Evolutionary conservation across 2,329 filamentous ascomycete species (phyloP), one percentile per base, ranked within the genome.

Genomic region (Chrysosporium queenslandicum): DNA sequence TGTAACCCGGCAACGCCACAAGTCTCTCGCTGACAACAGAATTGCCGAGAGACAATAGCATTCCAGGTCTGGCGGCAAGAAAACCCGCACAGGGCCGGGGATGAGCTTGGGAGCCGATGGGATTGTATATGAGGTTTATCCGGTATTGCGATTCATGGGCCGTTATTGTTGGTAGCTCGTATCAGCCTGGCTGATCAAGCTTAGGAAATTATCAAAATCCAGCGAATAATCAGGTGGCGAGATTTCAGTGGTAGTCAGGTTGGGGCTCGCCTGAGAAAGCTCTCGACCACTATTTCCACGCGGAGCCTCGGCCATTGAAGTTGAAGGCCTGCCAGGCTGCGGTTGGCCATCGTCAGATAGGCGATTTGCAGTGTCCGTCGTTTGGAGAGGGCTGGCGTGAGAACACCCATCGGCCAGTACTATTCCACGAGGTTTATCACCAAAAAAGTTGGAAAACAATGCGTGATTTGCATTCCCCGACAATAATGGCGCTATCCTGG

Each of bases 181-280:
- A 20, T 53, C 49, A 18, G 27, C 43, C 45, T 53, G 50, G 21
- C 34, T 37, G 23, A 53, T 34, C 21, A 47, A 25, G 16, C 34
- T 47, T 9, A 53, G 27, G 23, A 53, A 53, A 34, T 46, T 47
- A 47, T 53, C 50, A 30, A 53, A 53, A 32, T 53, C 50, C 3
- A 53, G 37, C 16, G 50, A 53, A 12, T 53, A 53, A 47, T 53
- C 50, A 29, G 50, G 50, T n/a, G 50, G 50, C 7, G 50, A 53
- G 9, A 53, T 53, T 21, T 46, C 42, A 9, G 42, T 47, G 7
- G 36, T 32, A 37, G 7, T 36, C 39, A 51, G 18, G 11, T 21
- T 21, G 25, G 49, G 49, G 30, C 49, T 51, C 36, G 32, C 41
- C 7, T 51, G 39, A 8, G 42, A 11, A 1, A 16, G 21, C 6